These are phyloP conservation scores for Carex cristatella DNA, from an alignment of 176 grass and related monocot genomes.

Conservation along the genomic window DNA sequence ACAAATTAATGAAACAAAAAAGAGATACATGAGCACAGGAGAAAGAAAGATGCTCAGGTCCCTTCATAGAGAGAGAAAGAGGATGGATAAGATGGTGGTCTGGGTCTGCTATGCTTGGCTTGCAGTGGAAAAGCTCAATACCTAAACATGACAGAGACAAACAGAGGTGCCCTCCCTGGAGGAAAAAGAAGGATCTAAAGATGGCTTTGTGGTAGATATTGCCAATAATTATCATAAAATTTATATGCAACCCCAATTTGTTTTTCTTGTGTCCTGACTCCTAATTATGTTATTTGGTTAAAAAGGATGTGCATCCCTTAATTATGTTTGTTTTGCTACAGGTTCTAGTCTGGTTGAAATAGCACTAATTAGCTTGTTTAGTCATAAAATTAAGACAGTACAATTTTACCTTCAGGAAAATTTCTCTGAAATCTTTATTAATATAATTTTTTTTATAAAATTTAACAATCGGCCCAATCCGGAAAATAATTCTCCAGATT, in stretches of 20 bases:
- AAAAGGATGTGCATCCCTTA: not conserved
- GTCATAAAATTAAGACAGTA: not conserved
- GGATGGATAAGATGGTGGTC: slow-evolving; percentile 19
- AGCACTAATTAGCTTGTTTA: not conserved
- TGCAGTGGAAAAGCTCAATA: slow-evolving; percentile 33
- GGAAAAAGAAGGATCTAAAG: slow-evolving; percentile 31
- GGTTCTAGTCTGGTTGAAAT: not conserved
- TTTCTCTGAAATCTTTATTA: no score
- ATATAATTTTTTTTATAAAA: no score
- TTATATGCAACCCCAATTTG: not conserved
- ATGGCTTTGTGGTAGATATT: slow-evolving; percentile 25
- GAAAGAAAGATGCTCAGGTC: slow-evolving; percentile 19
- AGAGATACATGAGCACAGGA: slow-evolving; percentile 30
- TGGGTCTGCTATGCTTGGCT: not conserved
- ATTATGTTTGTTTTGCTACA: not conserved
- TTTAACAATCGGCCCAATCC: no score
- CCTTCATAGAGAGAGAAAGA: slow-evolving; percentile 21
- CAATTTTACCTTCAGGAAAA: not conserved
- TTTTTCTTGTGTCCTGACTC: not conserved
- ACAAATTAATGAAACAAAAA: slow-evolving; percentile 50
- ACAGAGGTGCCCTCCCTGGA: slow-evolving; percentile 25
- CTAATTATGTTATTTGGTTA: not conserved
- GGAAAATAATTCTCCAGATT: no score
- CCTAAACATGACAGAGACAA: slow-evolving; percentile 40
- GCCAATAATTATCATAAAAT: slow-evolving; percentile 18